Conservation (phyloP, 192 early-diverging fungal species). For the Podila epigama region DNA sequence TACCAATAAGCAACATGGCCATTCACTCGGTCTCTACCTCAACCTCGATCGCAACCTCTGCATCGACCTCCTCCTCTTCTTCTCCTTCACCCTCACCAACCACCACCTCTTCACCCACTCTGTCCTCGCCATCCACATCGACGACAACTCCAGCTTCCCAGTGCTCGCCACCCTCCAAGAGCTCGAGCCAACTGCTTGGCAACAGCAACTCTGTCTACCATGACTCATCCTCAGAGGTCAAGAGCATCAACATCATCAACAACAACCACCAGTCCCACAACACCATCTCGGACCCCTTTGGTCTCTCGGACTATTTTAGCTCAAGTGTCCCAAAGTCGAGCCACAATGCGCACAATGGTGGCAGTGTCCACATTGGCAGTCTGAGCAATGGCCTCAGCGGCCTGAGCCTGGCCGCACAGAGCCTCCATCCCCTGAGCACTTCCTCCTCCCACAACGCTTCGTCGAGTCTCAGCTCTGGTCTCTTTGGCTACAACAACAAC, state of each 20-base stretch:
- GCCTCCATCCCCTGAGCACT: slow-evolving; percentile 1
- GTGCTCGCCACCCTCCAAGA: slow-evolving; percentile 48
- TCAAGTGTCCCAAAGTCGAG: slow-evolving; percentile 39
- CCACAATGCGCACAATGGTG: slow-evolving; percentile 16
- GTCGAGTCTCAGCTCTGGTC: slow-evolving; percentile 25
- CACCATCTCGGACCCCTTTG: slow-evolving; percentile 43
- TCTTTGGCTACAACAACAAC: slow-evolving; percentile 25
- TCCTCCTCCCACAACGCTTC: slow-evolving; percentile 3
- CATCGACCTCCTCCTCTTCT: slow-evolving; percentile 47
- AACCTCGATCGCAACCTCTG: slow-evolving; percentile 40
- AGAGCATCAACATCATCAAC: slow-evolving; percentile 45
- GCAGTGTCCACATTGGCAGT: slow-evolving; percentile 38
- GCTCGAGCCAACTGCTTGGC: slow-evolving; percentile 5
- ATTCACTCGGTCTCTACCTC: slow-evolving; percentile 56
- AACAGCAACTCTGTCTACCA: slow-evolving; percentile 39
- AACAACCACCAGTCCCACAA: slow-evolving; percentile 1
- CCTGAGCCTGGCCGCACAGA: slow-evolving; percentile 20
- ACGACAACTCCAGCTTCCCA: slow-evolving; percentile 29
- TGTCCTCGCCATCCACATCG: slow-evolving; percentile 44
- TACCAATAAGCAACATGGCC: slow-evolving; percentile 16
- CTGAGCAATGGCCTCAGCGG: slow-evolving; percentile 33
- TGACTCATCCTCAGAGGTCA: slow-evolving; percentile 11
- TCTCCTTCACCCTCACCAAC: slow-evolving; percentile 46
- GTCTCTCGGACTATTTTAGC: slow-evolving; percentile 44
- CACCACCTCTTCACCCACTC: slow-evolving; percentile 32